Percentiles rank a stretch among this genome's conserved stretches.
Evolutionary conservation across 2,329 filamentous ascomycete genomes (phyloP).

Genomic region (Aspergillus sp.): DNA sequence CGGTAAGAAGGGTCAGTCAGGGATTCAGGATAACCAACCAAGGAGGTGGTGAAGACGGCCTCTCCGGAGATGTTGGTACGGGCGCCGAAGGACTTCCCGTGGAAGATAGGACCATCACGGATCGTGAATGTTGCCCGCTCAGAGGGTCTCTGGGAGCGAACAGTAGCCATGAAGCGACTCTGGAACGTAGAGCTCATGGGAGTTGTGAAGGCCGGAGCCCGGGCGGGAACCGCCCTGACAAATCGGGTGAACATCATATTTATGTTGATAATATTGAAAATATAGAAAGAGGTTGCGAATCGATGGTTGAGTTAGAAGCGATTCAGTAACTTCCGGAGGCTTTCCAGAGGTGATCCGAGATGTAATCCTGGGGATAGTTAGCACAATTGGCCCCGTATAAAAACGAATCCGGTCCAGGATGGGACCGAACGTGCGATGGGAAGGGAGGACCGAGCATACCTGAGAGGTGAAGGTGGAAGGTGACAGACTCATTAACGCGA

Average conservation of each 20-base stretch:
- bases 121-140: constrained; percentile 93
- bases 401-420: background rate
- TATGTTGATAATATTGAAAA: constrained; percentile 16
- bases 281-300: background rate
- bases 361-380: constrained; percentile 55
- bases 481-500: constrained; percentile 83
- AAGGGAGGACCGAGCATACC: constrained; percentile 52
- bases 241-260: constrained; percentile 56
- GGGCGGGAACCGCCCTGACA: constrained; percentile 52
- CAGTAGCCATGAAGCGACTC: constrained; percentile 60
- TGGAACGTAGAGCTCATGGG: constrained; percentile 36
- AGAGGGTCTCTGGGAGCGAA: constrained; percentile 62
- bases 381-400: background rate
- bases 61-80: constrained; percentile 96
- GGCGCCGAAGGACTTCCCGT: constrained; percentile 93
- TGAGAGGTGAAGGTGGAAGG: constrained; percentile 83
- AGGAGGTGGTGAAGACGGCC: constrained; percentile 96
- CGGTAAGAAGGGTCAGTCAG: constrained; percentile 69
- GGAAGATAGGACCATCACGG: constrained; percentile 92
- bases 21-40: constrained; percentile 96
- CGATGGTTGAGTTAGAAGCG: background rate
- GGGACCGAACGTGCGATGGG: background rate
- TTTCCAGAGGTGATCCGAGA: constrained; percentile 71
- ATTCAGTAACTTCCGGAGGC: constrained; percentile 59
- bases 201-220: constrained; percentile 47